phyloP scores from a whole-genome alignment of 495 filamentous ascomycete species.

The Clavariopsis aquatica region DNA sequence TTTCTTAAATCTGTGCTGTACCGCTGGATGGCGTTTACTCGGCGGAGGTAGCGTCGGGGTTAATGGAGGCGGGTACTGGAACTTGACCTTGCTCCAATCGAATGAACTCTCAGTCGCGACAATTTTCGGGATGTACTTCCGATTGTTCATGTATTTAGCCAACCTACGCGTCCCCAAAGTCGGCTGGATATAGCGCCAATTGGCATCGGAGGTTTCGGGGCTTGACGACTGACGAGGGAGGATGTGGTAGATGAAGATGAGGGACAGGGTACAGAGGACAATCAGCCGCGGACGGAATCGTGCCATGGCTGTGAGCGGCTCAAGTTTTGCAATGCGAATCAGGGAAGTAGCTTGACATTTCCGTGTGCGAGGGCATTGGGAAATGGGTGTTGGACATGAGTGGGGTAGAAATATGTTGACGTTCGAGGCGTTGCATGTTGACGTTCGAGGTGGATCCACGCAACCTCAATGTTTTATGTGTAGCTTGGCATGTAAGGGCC shows the following conservation, averaged over 20 bases:
- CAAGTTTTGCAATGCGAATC: constrained; percentile 6
- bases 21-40: neutral
- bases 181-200: neutral
- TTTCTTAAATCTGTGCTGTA: constrained; percentile 39
- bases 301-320: constrained; percentile 17
- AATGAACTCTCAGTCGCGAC: constrained; percentile 17
- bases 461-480: neutral
- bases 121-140: constrained; percentile 15
- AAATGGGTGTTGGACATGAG: neutral
- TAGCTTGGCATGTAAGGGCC: neutral
- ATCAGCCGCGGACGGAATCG: constrained; percentile 21
- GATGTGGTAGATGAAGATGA: constrained; percentile 23
- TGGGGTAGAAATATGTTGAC: neutral
- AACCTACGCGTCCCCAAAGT: constrained; percentile 2
- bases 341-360: constrained; percentile 8
- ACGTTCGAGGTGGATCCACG: neutral
- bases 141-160: constrained; percentile 30
- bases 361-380: constrained; percentile 1
- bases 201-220: neutral
- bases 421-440: neutral
- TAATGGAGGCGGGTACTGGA: constrained; percentile 16
- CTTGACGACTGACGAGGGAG: constrained; percentile 13
- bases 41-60: constrained; percentile 21
- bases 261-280: constrained; percentile 9
- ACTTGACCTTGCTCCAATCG: constrained; percentile 22